Evolutionary conservation across 768 basidiomycete species (phyloP).

Genomic region (Phanerodontia chrysosporium): DNA sequence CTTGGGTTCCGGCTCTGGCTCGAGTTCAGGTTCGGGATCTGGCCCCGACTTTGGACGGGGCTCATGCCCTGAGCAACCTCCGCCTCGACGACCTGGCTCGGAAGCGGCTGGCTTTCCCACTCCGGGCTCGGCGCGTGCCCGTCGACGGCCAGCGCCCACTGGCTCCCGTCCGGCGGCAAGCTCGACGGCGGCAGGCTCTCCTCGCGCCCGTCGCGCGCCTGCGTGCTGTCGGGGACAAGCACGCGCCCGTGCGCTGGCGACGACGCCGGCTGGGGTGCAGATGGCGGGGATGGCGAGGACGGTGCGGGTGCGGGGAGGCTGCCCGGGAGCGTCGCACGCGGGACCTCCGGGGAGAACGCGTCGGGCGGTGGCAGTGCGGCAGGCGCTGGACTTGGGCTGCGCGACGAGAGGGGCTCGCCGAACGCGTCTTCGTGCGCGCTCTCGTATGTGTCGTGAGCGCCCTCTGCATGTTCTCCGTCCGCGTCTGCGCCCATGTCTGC

Average conservation of each 20-base stretch:
- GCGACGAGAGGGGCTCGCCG: neutral
- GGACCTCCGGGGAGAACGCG: neutral
- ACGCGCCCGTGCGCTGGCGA: neutral
- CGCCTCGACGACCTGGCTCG: too few relatives aligned
- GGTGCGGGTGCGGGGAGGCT: neutral
- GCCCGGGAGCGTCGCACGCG: neutral
- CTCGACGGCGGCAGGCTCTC: neutral
- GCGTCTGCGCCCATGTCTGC: neutral
- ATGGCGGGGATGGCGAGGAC: neutral
- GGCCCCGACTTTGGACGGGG: too few relatives aligned
- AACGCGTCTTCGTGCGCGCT: neutral
- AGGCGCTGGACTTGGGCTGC: neutral
- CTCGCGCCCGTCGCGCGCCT: neutral
- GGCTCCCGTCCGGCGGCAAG: neutral
- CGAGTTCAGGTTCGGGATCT: too few relatives aligned
- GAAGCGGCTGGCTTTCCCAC: neutral
- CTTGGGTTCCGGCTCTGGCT: neutral
- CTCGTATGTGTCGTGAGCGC: neutral
- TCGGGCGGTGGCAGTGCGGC: neutral
- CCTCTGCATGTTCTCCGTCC: neutral
- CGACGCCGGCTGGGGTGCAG: neutral
- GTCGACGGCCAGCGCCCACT: neutral
- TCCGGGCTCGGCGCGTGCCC: neutral
- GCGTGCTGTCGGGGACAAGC: slow-evolving; percentile 3
- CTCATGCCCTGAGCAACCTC: too few relatives aligned